Percentiles rank a stretch among this genome's conserved stretches.
These are phyloP conservation scores for Beauveria brongniartii DNA, from an alignment of 2,329 filamentous ascomycete genomes.

Conservation along the genomic window DNA sequence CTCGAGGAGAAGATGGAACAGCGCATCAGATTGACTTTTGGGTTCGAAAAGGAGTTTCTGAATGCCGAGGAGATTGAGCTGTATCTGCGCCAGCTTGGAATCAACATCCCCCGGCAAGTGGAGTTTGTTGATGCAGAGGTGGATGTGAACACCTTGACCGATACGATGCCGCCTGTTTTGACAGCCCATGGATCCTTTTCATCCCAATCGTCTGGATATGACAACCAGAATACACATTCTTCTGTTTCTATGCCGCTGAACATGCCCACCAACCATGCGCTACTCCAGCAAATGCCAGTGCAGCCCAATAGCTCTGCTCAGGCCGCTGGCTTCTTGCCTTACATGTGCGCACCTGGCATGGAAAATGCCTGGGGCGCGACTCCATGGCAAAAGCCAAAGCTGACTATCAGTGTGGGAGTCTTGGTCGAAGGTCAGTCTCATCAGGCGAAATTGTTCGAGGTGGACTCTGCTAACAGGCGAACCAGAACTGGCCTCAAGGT, in stretches of 20 bases:
- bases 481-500: conserved; percentile 27
- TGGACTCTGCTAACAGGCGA: neutral
- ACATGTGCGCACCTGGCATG: conserved; percentile 6
- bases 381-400: conserved; percentile 22
- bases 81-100: conserved; percentile 58
- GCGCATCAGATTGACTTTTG: conserved; percentile 46
- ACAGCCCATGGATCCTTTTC: neutral
- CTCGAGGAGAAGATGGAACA: conserved; percentile 21
- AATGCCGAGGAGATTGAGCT: conserved; percentile 69
- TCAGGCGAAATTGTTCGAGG: neutral
- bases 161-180: neutral
- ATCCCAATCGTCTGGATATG: conserved; percentile 3
- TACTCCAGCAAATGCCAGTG: neutral
- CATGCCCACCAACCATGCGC: neutral
- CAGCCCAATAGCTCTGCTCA: neutral
- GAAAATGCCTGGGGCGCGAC: conserved; percentile 11
- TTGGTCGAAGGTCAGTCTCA: conserved; percentile 27
- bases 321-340: neutral
- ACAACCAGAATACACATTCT: neutral
- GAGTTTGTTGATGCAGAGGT: conserved; percentile 55
- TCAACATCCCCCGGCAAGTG: conserved; percentile 51
- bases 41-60: conserved; percentile 67
- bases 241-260: neutral
- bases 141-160: conserved; percentile 32
- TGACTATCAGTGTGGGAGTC: conserved; percentile 27